A percentile compares a stretch with the other conserved stretches of the same genome.
Conservation (phyloP, 345 rosid genomes). For the Barbarea vulgaris region DNA sequence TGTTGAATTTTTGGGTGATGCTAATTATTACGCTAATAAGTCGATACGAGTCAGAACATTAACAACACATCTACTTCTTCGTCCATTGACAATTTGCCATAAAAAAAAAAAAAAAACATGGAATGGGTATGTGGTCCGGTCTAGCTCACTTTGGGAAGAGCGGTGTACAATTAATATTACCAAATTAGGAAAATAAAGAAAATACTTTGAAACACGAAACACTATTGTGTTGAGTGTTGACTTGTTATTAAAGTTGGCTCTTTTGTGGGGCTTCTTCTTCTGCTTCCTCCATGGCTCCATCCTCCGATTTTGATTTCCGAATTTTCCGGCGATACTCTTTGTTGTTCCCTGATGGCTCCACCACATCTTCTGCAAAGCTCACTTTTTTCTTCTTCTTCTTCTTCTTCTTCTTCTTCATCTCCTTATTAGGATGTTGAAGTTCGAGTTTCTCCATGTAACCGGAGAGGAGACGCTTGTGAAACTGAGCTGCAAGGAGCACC, state of each 20-base stretch:
- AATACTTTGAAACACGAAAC: background rate
- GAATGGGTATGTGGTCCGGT: conserved; percentile 11
- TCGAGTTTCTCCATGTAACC: conserved; percentile 67
- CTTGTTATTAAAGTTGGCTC: conserved; percentile 21
- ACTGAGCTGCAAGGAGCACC: conserved; percentile 58
- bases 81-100: background rate
- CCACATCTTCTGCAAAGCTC: conserved; percentile 68
- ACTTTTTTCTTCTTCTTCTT: conserved; percentile 76
- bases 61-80: background rate
- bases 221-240: conserved; percentile 11
- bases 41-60: conserved; percentile 1
- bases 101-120: background rate
- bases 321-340: conserved; percentile 50
- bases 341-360: conserved; percentile 62
- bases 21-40: background rate
- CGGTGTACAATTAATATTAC: background rate
- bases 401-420: conserved; percentile 1
- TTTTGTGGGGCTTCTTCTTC: background rate
- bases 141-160: conserved; percentile 1
- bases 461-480: conserved; percentile 73
- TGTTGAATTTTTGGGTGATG: background rate
- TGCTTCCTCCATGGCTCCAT: too few species aligned
- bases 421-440: conserved; percentile 32
- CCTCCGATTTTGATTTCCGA: conserved; percentile 6
- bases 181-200: background rate